phyloP scores from a whole-genome alignment of 2,329 filamentous ascomycete genomes.

The Fusarium sarcochroum region DNA sequence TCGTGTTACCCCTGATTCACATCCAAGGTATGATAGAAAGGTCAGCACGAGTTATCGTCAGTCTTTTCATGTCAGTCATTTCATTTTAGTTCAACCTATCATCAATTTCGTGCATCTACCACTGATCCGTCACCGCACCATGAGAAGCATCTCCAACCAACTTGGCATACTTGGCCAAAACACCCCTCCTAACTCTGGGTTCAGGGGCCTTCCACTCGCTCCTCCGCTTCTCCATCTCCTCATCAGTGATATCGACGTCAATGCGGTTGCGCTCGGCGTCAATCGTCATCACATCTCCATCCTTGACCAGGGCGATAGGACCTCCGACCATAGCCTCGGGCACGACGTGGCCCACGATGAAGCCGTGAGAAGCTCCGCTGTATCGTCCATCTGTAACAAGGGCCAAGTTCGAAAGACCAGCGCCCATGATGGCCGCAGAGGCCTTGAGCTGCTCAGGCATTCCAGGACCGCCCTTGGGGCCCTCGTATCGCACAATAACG shows the following conservation, averaged over 20 bases:
- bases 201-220: slow-evolving; percentile 78
- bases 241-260: slow-evolving; percentile 73
- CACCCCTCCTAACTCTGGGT: slow-evolving; percentile 82
- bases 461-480: slow-evolving; percentile 91
- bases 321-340: slow-evolving; percentile 92
- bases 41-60: too few species aligned
- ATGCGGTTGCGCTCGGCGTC: slow-evolving; percentile 87
- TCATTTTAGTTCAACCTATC: slow-evolving; percentile 2
- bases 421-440: slow-evolving; percentile 92
- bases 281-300: slow-evolving; percentile 89
- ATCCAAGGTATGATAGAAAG: background rate
- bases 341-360: slow-evolving; percentile 93
- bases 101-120: slow-evolving; percentile 41
- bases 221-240: slow-evolving; percentile 76
- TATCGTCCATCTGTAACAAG: slow-evolving; percentile 95
- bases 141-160: slow-evolving; percentile 93
- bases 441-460: slow-evolving; percentile 97
- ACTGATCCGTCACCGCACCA: slow-evolving; percentile 85
- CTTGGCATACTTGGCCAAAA: slow-evolving; percentile 89
- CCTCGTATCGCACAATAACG: slow-evolving; percentile 92
- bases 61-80: slow-evolving; percentile 18
- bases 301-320: slow-evolving; percentile 84
- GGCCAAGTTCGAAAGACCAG: slow-evolving; percentile 87
- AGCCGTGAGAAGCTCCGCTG: slow-evolving; percentile 88
- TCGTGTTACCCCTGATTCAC: too few species aligned